Percentiles rank a stretch among this genome's conserved stretches.
phyloP scores from a whole-genome alignment of 768 basidiomycete species.

The Gymnopilus dilepis region DNA sequence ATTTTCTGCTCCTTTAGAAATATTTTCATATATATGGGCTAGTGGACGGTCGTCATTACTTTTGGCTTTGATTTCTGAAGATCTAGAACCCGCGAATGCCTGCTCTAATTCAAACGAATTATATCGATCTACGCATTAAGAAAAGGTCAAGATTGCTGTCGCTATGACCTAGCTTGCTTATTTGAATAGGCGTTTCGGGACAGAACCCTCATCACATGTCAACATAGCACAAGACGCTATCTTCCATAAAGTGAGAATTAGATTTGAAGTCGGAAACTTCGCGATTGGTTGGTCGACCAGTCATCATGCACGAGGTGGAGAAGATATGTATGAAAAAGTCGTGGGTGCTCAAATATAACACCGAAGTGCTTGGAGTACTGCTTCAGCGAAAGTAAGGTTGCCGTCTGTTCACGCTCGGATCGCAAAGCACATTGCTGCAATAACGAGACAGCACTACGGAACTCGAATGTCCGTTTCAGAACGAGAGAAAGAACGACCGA shows the following conservation, averaged over 20 bases:
- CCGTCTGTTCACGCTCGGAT: too few relatives aligned
- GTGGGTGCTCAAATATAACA: not conserved
- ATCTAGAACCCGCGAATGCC: not conserved
- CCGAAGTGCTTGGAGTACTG: too few relatives aligned
- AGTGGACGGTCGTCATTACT: not conserved
- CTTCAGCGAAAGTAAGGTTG: too few relatives aligned
- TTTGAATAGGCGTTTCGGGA: not conserved
- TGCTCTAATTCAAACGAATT: not conserved
- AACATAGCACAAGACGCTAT: too few relatives aligned
- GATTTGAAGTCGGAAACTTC: constrained; percentile 2
- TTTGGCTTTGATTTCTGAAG: too few relatives aligned
- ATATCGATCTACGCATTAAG: not conserved
- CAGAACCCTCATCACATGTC: too few relatives aligned
- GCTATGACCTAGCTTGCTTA: not conserved
- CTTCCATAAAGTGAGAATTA: too few relatives aligned
- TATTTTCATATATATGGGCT: not conserved
- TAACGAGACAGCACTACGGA: too few relatives aligned
- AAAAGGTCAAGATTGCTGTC: not conserved
- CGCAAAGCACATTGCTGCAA: too few relatives aligned
- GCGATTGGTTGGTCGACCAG: too few relatives aligned
- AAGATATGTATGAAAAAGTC: not conserved
- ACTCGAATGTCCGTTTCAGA: too few relatives aligned
- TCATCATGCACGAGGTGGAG: not conserved
- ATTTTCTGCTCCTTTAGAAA: not conserved
- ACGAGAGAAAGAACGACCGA: too few relatives aligned